These are phyloP conservation scores for Cnidoscolus chayamansa DNA, from an alignment of 441 rosid genomes.

Conservation along the genomic window DNA sequence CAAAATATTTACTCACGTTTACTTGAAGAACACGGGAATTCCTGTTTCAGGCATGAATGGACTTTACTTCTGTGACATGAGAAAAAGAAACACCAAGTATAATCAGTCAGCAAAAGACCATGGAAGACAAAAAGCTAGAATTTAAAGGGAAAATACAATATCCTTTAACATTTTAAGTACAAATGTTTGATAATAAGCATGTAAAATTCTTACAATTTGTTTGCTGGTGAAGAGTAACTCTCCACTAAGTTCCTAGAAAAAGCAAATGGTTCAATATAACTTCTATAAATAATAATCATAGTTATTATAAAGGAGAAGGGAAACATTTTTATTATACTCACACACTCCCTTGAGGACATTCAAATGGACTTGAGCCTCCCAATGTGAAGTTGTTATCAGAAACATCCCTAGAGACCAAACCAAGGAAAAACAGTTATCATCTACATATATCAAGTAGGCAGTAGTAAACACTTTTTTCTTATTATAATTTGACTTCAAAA, in stretches of 20 bases:
- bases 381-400: constrained; percentile 73
- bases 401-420: constrained; percentile 60
- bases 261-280: constrained; percentile 2
- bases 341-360: constrained; percentile 63
- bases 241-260: constrained; percentile 71
- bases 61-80: constrained; percentile 51
- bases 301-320: constrained; percentile 4
- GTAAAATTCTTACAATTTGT: constrained; percentile 50
- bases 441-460: background rate
- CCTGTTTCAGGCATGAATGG: constrained; percentile 56
- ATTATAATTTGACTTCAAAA: background rate
- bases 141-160: background rate
- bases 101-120: background rate
- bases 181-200: constrained; percentile 4
- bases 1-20: constrained; percentile 40
- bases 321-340: constrained; percentile 34
- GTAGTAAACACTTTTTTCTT: background rate
- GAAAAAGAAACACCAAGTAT: constrained; percentile 5
- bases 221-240: constrained; percentile 47
- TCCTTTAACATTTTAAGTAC: background rate
- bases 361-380: constrained; percentile 50
- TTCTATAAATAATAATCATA: background rate
- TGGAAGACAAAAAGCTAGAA: background rate
- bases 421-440: constrained; percentile 11
- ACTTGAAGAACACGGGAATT: constrained; percentile 55